A percentile compares a stretch with the other conserved stretches of the same genome.
phyloP scores from a whole-genome alignment of 495 filamentous ascomycete species.

The Physcia stellaris region DNA sequence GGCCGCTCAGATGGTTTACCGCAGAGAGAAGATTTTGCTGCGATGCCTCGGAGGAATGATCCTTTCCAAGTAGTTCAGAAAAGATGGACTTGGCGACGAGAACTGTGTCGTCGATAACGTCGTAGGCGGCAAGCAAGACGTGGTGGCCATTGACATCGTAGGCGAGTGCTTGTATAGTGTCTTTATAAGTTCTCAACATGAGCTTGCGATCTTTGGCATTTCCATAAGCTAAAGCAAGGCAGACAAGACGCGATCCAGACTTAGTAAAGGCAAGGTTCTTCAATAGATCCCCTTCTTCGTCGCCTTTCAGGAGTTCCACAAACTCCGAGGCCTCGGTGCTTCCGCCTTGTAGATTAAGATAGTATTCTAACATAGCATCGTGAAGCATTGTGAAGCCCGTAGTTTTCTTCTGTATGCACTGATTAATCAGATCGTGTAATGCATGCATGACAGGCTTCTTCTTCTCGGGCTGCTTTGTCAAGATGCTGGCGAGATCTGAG shows the following conservation, averaged over 20 bases:
- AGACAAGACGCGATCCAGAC: conserved; percentile 71
- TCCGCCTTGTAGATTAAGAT: conserved; percentile 60
- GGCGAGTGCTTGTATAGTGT: conserved; percentile 68
- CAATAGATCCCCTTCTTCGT: conserved; percentile 74
- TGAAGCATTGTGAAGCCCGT: conserved; percentile 94
- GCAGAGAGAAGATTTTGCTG: conserved; percentile 44
- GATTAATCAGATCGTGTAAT: conserved; percentile 72
- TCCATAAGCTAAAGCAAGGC: conserved; percentile 65
- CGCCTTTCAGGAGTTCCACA: conserved; percentile 77
- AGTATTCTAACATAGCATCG: conserved; percentile 96
- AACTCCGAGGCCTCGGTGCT: conserved; percentile 74
- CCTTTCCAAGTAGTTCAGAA: conserved; percentile 62
- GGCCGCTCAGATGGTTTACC: conserved; percentile 55
- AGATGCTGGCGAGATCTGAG: conserved; percentile 54
- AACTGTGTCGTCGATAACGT: conserved; percentile 87
- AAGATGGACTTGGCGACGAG: conserved; percentile 75
- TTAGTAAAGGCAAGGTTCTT: conserved; percentile 94
- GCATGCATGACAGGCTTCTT: conserved; percentile 71
- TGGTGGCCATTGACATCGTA: conserved; percentile 66
- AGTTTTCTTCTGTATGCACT: conserved; percentile 85
- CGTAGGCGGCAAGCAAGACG: conserved; percentile 70
- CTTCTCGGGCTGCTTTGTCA: conserved; percentile 70
- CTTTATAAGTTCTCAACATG: conserved; percentile 74
- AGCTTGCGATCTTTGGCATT: conserved; percentile 86
- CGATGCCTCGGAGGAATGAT: conserved; percentile 19